Evolutionary conservation across 306 rosid species (phyloP).

Genomic region (Pachyrhizus erosus): DNA sequence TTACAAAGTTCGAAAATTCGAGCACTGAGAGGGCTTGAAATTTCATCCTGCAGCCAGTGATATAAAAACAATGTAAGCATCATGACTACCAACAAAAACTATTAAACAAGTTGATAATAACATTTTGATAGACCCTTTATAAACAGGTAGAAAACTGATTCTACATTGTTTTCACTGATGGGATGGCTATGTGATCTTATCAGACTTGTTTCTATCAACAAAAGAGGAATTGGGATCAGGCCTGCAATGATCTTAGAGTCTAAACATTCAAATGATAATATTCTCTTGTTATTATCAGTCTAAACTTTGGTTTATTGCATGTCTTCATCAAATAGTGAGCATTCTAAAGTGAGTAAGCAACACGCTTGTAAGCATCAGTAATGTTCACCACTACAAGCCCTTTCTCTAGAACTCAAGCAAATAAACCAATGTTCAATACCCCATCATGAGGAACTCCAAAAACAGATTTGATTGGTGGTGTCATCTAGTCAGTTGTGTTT

Average conservation of each 20-base stretch:
- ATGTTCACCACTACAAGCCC: background rate
- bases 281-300: slow-evolving; percentile 36
- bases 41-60: slow-evolving; percentile 80
- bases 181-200: slow-evolving; percentile 28
- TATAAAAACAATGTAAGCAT: slow-evolving; percentile 37
- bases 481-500: background rate
- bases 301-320: slow-evolving; percentile 36
- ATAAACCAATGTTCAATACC: slow-evolving; percentile 15
- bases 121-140: slow-evolving; percentile 38
- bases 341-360: slow-evolving; percentile 30
- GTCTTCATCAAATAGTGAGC: slow-evolving; percentile 43
- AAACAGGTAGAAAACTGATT: slow-evolving; percentile 45
- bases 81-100: slow-evolving; percentile 29
- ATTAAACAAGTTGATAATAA: background rate
- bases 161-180: slow-evolving; percentile 42
- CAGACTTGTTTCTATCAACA: slow-evolving; percentile 41
- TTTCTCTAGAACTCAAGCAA: slow-evolving; percentile 3
- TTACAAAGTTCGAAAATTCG: slow-evolving; percentile 74
- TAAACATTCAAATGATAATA: slow-evolving; percentile 39
- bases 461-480: slow-evolving; percentile 25
- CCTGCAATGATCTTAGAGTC: background rate
- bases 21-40: slow-evolving; percentile 79
- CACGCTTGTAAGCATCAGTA: slow-evolving; percentile 8
- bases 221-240: slow-evolving; percentile 40
- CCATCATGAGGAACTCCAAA: background rate